Evolutionary conservation across 148 eudicot species (phyloP), one percentile per base, ranked within the genome.

Genomic region (Camellia granthamiana): DNA sequence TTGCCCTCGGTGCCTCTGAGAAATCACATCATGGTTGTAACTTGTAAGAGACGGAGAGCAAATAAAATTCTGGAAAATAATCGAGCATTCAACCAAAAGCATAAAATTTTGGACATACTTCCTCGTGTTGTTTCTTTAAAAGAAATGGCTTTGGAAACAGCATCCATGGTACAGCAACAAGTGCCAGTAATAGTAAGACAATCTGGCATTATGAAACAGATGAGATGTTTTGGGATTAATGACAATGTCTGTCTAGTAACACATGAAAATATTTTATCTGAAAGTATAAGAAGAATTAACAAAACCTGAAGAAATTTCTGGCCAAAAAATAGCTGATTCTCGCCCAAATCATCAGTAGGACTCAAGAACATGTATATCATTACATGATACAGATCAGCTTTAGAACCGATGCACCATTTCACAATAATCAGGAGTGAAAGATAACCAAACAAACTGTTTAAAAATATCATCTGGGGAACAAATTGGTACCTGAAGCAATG

Each of bases 361-460:
- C 96, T 93, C 66, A 93, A 88, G 89, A 93, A 93, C 98, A 93
- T 93, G 87, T 93, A 93, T 85, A 93, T 93, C 88, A 93, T 87
- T 78, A 92, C 88, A 79, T 93, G 98, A 82, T 93, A 93, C 16
- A 93, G 86, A 88, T 93, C 98, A 73, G 96, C 98, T 85, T 92
- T 83, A 69, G 98, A 92, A 67, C 95, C 96, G 61, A 94, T 87
- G 86, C 98, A 93, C 98, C 98, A 93, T 83, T 93, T 93, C 59
- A 93, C 90, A 78, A 93, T 70, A 63, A 93, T 92, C 79, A 93
- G 92, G 79, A 93, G 90, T 21, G 98, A 90, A 70, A 93, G 96
- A 85, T 92, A 93, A 77, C 98, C 98, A 76, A 93, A 93, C 60
- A 93, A 84, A 81, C 96, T 90, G 86, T 93, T 93, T 77, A 93